phyloP scores from a whole-genome alignment of 129 eudicot genomes.

The Apium graveolens region DNA sequence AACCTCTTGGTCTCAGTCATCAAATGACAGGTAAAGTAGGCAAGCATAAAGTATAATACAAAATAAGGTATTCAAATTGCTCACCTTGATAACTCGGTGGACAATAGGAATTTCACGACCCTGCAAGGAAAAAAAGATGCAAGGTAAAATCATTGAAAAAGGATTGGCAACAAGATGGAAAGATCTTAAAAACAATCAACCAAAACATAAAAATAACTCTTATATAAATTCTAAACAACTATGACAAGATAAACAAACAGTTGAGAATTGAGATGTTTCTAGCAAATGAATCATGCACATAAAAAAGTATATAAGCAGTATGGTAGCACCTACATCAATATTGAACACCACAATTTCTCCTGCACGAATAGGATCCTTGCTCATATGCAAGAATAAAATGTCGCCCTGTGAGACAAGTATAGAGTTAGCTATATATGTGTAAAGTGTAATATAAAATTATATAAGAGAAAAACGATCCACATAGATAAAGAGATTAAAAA shows the following conservation, averaged over 20 bases:
- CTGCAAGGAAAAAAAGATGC: constrained; percentile 23
- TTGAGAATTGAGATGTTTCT: background rate
- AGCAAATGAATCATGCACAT: background rate
- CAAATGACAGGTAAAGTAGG: background rate
- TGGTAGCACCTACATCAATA: constrained; percentile 57
- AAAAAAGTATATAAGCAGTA: background rate
- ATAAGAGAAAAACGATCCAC: no score
- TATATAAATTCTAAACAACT: background rate
- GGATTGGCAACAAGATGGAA: background rate
- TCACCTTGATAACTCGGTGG: constrained; percentile 86
- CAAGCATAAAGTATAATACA: background rate
- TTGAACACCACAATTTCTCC: constrained; percentile 96
- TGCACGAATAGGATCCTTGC: constrained; percentile 90
- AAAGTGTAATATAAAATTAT: no score
- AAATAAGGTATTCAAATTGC: background rate
- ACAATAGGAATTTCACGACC: constrained; percentile 91
- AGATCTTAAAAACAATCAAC: no score
- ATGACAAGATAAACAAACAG: background rate
- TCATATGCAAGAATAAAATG: constrained; percentile 86
- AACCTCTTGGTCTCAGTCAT: background rate
- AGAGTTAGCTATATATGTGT: background rate
- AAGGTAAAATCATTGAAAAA: background rate
- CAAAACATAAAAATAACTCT: background rate
- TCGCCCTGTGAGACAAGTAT: constrained; percentile 66
- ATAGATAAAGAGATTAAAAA: background rate